phyloP scores from a whole-genome alignment of 2,329 filamentous ascomycete genomes.

The Blastomyces emzantsi region DNA sequence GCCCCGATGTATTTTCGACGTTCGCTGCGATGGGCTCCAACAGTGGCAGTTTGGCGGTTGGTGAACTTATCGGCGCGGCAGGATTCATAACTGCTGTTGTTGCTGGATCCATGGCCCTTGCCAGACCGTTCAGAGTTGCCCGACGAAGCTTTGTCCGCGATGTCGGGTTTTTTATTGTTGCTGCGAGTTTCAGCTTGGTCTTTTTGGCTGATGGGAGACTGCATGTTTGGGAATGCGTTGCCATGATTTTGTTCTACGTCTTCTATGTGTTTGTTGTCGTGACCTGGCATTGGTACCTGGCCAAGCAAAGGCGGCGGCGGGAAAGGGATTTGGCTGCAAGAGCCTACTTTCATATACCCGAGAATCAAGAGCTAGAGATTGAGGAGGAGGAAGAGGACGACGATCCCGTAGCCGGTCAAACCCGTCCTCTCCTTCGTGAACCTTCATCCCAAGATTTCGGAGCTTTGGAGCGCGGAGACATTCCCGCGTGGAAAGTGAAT shows the following conservation, averaged over 20 bases:
- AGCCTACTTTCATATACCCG: conserved; percentile 59
- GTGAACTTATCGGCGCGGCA: conserved; percentile 88
- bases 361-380: conserved; percentile 50
- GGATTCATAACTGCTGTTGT: conserved; percentile 96
- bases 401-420: conserved; percentile 31
- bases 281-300: conserved; percentile 80
- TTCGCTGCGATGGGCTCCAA: conserved; percentile 97
- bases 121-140: conserved; percentile 88
- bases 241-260: conserved; percentile 84
- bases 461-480: conserved; percentile 48
- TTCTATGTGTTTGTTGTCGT: conserved; percentile 88
- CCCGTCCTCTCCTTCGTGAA: conserved; percentile 38
- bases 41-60: conserved; percentile 92
- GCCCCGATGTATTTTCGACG: conserved; percentile 95
- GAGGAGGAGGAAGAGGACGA: conserved; percentile 50
- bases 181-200: conserved; percentile 75
- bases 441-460: conserved; percentile 54
- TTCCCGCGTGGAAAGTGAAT: conserved; percentile 41
- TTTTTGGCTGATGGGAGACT: conserved; percentile 80
- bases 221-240: conserved; percentile 76
- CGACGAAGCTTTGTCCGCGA: conserved; percentile 85
- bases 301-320: conserved; percentile 51
- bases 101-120: conserved; percentile 91
- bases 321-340: conserved; percentile 63
- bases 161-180: conserved; percentile 81